phyloP scores from a whole-genome alignment of 305 asterid species.

The Euphrasia arctica region DNA sequence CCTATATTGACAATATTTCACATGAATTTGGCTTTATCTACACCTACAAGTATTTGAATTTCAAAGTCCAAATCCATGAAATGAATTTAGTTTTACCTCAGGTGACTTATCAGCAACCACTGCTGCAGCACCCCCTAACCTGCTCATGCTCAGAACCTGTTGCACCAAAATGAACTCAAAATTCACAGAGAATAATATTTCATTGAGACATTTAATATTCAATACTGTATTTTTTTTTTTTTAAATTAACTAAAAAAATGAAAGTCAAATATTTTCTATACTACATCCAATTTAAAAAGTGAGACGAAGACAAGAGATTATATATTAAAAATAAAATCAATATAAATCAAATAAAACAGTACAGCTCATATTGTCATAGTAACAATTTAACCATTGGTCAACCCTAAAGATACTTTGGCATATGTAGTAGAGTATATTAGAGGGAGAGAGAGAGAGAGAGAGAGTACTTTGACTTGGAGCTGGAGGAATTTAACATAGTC shows the following conservation, averaged over 20 bases:
- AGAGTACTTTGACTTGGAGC: conserved; percentile 95
- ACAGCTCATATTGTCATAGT: background rate
- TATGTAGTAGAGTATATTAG: too few relatives aligned
- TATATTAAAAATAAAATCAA: background rate
- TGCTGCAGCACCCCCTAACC: conserved; percentile 4
- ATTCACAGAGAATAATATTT: too few relatives aligned
- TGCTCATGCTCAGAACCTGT: conserved; percentile 7
- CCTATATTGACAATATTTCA: too few relatives aligned
- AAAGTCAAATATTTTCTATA: too few relatives aligned
- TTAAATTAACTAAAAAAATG: too few relatives aligned
- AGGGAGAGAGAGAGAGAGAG: background rate
- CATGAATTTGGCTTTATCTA: too few relatives aligned
- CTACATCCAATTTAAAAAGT: too few relatives aligned
- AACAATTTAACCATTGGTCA: background rate
- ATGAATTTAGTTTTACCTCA: background rate
- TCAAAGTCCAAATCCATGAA: background rate
- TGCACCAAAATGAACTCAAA: background rate
- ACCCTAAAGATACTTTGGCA: too few relatives aligned
- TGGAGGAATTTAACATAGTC: conserved; percentile 94
- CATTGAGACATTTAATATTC: too few relatives aligned
- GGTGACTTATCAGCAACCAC: conserved; percentile 1
- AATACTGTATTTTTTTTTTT: too few relatives aligned
- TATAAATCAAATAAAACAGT: background rate
- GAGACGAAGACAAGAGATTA: too few relatives aligned
- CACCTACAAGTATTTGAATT: too few relatives aligned